Percentiles rank a stretch among this genome's conserved stretches.
Evolutionary conservation across 148 eudicot species (phyloP).

Genomic region (Polygonum maritimum): DNA sequence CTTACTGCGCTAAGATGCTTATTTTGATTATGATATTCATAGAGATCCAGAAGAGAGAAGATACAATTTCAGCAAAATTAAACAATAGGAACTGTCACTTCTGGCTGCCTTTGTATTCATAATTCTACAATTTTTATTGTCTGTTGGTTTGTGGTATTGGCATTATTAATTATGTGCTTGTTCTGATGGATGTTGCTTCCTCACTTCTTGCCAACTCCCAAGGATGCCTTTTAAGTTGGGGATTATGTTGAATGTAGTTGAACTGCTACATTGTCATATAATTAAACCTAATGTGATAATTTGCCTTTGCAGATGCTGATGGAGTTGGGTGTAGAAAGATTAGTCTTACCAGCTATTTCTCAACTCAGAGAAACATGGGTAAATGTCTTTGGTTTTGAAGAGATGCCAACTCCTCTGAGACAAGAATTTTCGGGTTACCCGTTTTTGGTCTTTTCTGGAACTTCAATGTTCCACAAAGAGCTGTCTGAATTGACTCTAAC

Average conservation of each 20-base stretch:
- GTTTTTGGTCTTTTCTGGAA: constrained; percentile 38
- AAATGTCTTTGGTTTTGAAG: constrained; percentile 37
- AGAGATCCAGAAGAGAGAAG: neutral
- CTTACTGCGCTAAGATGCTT: neutral
- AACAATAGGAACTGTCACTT: neutral
- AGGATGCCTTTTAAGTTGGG: neutral
- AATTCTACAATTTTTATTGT: neutral
- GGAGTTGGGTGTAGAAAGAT: constrained; percentile 38
- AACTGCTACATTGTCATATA: neutral
- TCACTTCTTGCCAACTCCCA: neutral
- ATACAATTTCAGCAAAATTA: neutral
- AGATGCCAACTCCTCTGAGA: constrained; percentile 25
- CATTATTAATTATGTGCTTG: neutral
- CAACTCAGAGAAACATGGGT: constrained; percentile 39
- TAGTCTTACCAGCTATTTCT: constrained; percentile 48
- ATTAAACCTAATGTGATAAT: neutral
- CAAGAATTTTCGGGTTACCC: constrained; percentile 36
- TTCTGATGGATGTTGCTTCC: neutral
- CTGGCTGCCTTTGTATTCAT: neutral
- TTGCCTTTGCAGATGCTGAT: constrained; percentile 34
- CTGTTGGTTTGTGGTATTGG: neutral
- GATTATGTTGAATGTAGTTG: neutral
- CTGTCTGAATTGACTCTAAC: constrained; percentile 19
- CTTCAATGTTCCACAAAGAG: constrained; percentile 35
- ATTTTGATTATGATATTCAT: neutral